These are phyloP conservation scores for Hansenula lynferdii DNA, from an alignment of 1,139 yeast species.

Conservation along the genomic window DNA sequence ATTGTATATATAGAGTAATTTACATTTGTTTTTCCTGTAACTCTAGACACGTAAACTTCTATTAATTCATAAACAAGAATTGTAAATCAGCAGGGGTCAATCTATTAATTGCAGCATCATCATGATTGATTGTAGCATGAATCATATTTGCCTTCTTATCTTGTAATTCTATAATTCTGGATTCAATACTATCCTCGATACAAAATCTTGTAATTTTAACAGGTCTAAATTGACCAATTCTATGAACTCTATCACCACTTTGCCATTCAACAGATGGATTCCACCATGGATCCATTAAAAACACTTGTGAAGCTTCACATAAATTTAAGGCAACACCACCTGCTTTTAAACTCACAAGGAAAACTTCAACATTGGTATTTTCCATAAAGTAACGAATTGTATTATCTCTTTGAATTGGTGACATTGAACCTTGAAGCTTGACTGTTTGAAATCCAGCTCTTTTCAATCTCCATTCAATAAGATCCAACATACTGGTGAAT, in stretches of 20 bases:
- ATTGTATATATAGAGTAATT: background rate
- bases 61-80: conserved; percentile 80
- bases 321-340: conserved; percentile 97
- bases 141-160: conserved; percentile 98
- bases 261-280: conserved; percentile 98
- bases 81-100: conserved; percentile 93
- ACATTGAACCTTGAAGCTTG: conserved; percentile 92
- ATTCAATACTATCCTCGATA: conserved; percentile 94
- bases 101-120: conserved; percentile 82
- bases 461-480: conserved; percentile 91
- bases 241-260: conserved; percentile 95
- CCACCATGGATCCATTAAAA: conserved; percentile 98
- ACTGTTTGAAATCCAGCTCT: conserved; percentile 95
- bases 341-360: conserved; percentile 90
- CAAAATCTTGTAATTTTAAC: conserved; percentile 90
- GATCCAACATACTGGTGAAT: conserved; percentile 92
- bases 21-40: no score
- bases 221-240: conserved; percentile 95
- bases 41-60: no score
- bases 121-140: conserved; percentile 89
- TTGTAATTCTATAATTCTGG: conserved; percentile 90
- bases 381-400: conserved; percentile 90
- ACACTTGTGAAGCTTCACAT: conserved; percentile 96
- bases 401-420: conserved; percentile 90
- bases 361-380: conserved; percentile 87